Evolutionary conservation across 805 yeast species (phyloP), one percentile per base, ranked within the genome.

Genomic region (Groenewaldozyma tartarivorans): DNA sequence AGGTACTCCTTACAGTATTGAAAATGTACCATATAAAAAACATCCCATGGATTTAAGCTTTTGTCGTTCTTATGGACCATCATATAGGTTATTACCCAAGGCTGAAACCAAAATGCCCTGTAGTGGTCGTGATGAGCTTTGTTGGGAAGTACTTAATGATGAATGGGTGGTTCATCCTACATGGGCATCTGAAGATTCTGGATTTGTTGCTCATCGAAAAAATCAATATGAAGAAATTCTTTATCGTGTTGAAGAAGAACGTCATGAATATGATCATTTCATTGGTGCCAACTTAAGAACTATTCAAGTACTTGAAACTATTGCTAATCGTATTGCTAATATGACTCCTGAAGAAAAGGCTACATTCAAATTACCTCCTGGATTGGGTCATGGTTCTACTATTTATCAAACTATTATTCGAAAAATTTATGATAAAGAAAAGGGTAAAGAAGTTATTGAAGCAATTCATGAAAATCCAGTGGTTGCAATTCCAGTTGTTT

Each of bases 101-200:
- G 76, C 92, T 1, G 97, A 90, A 59, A 85, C 95, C 0, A 83
- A 77, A 55, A 87, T 87, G 95, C 96, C 97, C 18, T 90, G 97
- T 54, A 83, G 95, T 6, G 98, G 98, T 15, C 77, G 99, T 54
- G 99, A 92, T 62, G 97, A 90, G 53, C 83, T 92, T 88, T 92
- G 98, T 60, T 90, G 96, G 96, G 96, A 90, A 56, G 96, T 92
- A 13, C 71, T 92, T 52, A 92, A 92, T 61, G 98, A 92, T 60
- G 97, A 90, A 62, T 92, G 97, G 96, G 97, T 92, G 27, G 96
- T 96, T 4, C 97, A 92, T 62, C 99, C 99, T 18, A 94, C 95
- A n/a, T 92, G 99, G 99, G 98, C 97, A 3, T 90, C 97, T 0
- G 99, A 92, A 61, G 99, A 92, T 61, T 84, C 96, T 9, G 99